Percentiles rank a stretch among this genome's conserved stretches.
Evolutionary conservation across 108 stramenopile genomes (phyloP).

Genomic region (Fragilariopsis cylindrus): DNA sequence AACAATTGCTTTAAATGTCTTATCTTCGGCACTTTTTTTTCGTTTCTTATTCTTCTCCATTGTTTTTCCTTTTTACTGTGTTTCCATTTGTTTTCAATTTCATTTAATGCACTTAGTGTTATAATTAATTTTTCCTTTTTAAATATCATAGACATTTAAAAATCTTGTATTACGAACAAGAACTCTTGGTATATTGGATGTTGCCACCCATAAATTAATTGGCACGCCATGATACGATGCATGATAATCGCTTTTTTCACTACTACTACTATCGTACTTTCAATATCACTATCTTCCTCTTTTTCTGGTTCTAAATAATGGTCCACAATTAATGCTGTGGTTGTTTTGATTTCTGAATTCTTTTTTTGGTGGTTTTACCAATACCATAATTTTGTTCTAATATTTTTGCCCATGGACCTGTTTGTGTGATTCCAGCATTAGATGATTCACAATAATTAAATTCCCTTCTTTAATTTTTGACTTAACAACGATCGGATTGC

Average conservation of each 20-base stretch:
- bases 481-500: constrained; percentile 71
- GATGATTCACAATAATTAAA: constrained; percentile 62
- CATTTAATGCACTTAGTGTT: constrained; percentile 58
- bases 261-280: background rate
- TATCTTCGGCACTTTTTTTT: background rate
- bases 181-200: constrained; percentile 56
- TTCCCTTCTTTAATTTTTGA: constrained; percentile 86
- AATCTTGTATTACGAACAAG: constrained; percentile 62
- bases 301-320: constrained; percentile 43
- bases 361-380: constrained; percentile 43
- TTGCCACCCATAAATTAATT: constrained; percentile 73
- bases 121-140: constrained; percentile 77
- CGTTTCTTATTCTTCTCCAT: background rate
- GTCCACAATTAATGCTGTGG: constrained; percentile 72
- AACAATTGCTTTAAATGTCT: no score
- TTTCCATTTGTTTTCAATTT: constrained; percentile 61
- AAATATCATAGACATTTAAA: constrained; percentile 74
- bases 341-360: background rate
- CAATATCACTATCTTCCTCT: constrained; percentile 19
- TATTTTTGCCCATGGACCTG: constrained; percentile 50
- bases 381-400: constrained; percentile 46
- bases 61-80: constrained; percentile 6
- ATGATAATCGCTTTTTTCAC: constrained; percentile 11
- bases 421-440: constrained; percentile 71
- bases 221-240: constrained; percentile 64